Conservation (phyloP, 2,329 filamentous ascomycete species). For the Paraphoma chrysanthemicola region DNA sequence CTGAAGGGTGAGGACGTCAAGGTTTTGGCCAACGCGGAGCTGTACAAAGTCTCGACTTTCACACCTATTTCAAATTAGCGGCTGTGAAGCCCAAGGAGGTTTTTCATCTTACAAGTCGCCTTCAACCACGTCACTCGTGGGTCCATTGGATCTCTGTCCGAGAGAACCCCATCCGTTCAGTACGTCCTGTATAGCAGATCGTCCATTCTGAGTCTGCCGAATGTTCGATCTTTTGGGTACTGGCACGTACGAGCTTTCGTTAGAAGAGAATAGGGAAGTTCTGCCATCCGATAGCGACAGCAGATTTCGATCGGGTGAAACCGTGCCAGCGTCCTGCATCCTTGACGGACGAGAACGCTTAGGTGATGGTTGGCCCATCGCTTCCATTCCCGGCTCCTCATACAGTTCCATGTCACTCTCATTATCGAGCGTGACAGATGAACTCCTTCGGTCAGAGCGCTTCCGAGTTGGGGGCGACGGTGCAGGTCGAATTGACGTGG, state of each 20-base stretch:
- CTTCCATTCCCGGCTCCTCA: background rate
- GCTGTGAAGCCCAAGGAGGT: background rate
- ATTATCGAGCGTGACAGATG: background rate
- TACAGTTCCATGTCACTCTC: background rate
- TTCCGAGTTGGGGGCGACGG: background rate
- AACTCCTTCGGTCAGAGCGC: background rate
- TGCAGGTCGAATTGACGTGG: background rate
- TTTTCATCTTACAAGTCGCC: conserved; percentile 22
- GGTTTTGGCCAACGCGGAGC: conserved; percentile 23
- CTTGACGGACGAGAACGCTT: background rate
- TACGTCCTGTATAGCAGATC: background rate
- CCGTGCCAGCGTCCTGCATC: background rate
- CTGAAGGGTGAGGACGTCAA: conserved; percentile 15
- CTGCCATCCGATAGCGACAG: background rate
- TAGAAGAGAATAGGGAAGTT: background rate
- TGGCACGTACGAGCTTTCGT: background rate
- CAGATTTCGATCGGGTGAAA: background rate
- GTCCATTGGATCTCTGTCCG: background rate
- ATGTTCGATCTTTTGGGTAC: background rate
- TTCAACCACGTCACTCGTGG: conserved; percentile 21
- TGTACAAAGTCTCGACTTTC: conserved; percentile 28
- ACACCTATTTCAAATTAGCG: conserved; percentile 3
- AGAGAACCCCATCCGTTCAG: background rate
- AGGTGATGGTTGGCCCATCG: background rate
- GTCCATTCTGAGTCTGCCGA: background rate